A percentile compares a stretch with the other conserved stretches of the same genome.
phyloP scores from a whole-genome alignment of 306 rosid species.

The Corylus heterophylla region DNA sequence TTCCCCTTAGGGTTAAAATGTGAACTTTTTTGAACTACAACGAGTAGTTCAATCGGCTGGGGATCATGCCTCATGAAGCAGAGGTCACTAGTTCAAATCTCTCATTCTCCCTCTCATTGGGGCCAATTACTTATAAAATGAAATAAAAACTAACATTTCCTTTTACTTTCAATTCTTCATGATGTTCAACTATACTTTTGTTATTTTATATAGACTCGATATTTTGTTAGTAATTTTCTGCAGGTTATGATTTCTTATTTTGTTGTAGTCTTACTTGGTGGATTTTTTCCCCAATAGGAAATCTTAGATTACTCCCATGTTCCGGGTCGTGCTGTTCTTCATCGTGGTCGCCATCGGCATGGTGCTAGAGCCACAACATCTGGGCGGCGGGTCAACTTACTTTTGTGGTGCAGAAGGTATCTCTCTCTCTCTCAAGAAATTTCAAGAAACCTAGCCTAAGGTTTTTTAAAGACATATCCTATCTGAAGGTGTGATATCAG shows the following conservation, averaged over 20 bases:
- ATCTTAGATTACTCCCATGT: slow-evolving; percentile 68
- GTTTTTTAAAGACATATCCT: background rate
- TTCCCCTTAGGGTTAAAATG: background rate
- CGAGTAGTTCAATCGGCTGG: too few relatives aligned
- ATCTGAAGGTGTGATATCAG: background rate
- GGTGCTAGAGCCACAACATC: slow-evolving; percentile 88
- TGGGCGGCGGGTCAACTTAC: slow-evolving; percentile 72
- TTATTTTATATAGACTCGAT: background rate
- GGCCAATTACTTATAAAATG: too few relatives aligned
- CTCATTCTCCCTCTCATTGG: too few relatives aligned
- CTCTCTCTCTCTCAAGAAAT: slow-evolving; percentile 17
- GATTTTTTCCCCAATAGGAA: slow-evolving; percentile 47
- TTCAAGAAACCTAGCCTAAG: background rate
- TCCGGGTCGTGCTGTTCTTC: slow-evolving; percentile 88
- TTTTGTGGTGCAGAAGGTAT: slow-evolving; percentile 97
- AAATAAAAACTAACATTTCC: background rate
- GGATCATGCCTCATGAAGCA: too few relatives aligned
- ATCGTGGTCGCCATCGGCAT: slow-evolving; percentile 89
- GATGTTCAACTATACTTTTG: background rate
- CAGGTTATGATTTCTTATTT: background rate
- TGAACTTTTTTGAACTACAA: too few relatives aligned
- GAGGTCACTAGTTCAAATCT: too few relatives aligned
- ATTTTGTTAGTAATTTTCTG: background rate
- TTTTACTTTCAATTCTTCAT: background rate
- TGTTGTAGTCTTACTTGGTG: background rate